Evolutionary conservation across 208 protist genomes (phyloP).

Genomic region (Blechomonas ayalai): DNA sequence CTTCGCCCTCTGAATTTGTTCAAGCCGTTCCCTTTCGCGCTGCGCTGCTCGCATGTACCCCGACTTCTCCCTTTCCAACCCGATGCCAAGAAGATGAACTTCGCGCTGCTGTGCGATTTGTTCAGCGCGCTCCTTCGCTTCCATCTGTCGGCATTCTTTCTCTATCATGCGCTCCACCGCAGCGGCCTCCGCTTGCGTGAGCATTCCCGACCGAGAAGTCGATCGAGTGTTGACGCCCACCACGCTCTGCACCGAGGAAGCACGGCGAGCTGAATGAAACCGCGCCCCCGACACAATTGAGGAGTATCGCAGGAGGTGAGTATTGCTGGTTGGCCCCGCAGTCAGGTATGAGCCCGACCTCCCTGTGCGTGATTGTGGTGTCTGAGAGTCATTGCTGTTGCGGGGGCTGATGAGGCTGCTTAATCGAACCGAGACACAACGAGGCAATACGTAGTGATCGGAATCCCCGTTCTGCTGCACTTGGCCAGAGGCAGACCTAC

Average conservation of each 20-base stretch:
- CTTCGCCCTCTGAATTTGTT: slow-evolving; percentile 6
- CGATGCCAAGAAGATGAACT: slow-evolving; percentile 16
- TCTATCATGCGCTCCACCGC: slow-evolving; percentile 54
- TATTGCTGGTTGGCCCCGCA: slow-evolving; percentile 13
- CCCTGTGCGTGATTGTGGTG: too few relatives aligned
- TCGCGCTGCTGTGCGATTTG: slow-evolving; percentile 19
- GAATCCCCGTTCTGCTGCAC: too few relatives aligned
- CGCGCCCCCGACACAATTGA: slow-evolving; percentile 32
- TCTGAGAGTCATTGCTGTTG: too few relatives aligned
- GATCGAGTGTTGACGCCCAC: slow-evolving; percentile 8
- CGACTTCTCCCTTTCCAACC: slow-evolving; percentile 35
- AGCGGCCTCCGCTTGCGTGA: slow-evolving; percentile 39
- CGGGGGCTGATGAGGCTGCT: too few relatives aligned
- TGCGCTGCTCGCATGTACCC: slow-evolving; percentile 12
- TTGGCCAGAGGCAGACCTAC: too few relatives aligned
- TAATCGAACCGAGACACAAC: too few relatives aligned
- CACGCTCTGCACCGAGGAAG: slow-evolving; percentile 14
- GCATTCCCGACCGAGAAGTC: too few relatives aligned
- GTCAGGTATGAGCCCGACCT: too few relatives aligned
- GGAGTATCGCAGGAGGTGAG: slow-evolving; percentile 15
- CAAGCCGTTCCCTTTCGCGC: slow-evolving; percentile 5
- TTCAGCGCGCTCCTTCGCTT: slow-evolving; percentile 21
- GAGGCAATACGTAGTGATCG: too few relatives aligned
- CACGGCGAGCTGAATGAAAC: slow-evolving; percentile 23
- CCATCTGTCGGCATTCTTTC: slow-evolving; percentile 36